Base-by-base conservation (phyloP, 1,284 basidiomycete genomes). In the Apiotrichum akiyoshidainum region DNA sequence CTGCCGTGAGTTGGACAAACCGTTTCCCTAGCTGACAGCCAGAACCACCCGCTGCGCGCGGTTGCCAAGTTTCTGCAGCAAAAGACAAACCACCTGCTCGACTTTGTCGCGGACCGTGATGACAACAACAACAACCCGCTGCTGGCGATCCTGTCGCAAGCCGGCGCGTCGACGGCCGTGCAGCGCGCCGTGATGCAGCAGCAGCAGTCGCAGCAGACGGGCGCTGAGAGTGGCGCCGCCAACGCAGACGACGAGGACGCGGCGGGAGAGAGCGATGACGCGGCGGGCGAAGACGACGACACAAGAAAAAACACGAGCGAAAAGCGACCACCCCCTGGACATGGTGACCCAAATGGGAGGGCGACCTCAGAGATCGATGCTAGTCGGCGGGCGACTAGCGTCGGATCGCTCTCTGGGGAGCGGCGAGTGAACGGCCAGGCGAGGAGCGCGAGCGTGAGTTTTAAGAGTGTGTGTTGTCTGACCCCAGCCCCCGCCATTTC, bases 21-120 rank as follows among this genome's bases (percentile, higher is more conserved):
- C 19, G 33, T 35, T 39, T 21, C 4, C 11, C 7, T 13, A 5
- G 19, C 55, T 52, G 19, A 35, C 39, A 26, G 58, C 34, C 71
- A 83, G 83, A 77, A 85, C 61, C 93, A 96, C 70, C 92, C 90
- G 0, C 82, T 96, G 41, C 86, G 91, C 42, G 82, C 83, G 60
- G 88, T 87, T 60, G 91, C 89, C 2, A 82, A 83, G 58, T 86
- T 89, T 48, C 83, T 96, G 66, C 80, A 81, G 65, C 75, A 76
- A 48, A 92, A 93, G 75, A 87, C 91, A 0, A 87, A 92, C 58
- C 83, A 86, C 66, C 83, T 97, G 33, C 84, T 98, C 35, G 85
- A 86, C 68, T 88, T 94, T 69, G 86, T 98, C 64, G 89, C 88
- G 2, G 95, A 98, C 75, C 85, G 86, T 63, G 88, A 87, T 69